Percentiles rank a stretch among this genome's conserved stretches.
These are phyloP conservation scores for Penicillium sclerotiorum DNA, from an alignment of 2,329 filamentous ascomycete genomes.

Conservation along the genomic window DNA sequence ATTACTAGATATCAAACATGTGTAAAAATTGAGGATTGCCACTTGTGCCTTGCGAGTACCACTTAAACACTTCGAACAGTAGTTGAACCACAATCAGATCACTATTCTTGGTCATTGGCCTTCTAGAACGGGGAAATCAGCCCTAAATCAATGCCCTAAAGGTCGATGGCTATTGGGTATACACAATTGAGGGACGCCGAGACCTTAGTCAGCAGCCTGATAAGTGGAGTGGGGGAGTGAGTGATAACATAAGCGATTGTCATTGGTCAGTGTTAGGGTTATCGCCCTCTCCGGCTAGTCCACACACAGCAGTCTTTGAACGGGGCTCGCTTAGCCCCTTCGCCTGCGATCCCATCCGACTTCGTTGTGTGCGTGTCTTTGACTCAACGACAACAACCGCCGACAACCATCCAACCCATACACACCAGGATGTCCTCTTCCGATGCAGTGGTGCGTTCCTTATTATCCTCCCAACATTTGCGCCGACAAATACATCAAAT, in stretches of 20 bases:
- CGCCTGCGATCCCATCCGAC: slow-evolving; percentile 42
- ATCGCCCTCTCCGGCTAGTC: slow-evolving; percentile 36
- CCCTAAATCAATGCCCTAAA: slow-evolving; percentile 27
- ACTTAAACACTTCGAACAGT: background rate
- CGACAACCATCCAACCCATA: slow-evolving; percentile 48
- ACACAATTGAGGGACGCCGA: slow-evolving; percentile 7
- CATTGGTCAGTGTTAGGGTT: slow-evolving; percentile 43
- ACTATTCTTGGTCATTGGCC: slow-evolving; percentile 1
- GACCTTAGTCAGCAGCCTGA: slow-evolving; percentile 2
- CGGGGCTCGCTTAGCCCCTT: slow-evolving; percentile 44
- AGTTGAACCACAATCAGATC: background rate
- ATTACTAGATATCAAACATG: background rate
- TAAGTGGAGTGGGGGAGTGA: background rate
- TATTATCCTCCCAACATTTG: slow-evolving; percentile 11
- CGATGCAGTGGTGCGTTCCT: slow-evolving; percentile 64
- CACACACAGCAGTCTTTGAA: slow-evolving; percentile 38
- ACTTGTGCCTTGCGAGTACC: background rate
- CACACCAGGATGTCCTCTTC: slow-evolving; percentile 64
- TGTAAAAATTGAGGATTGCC: background rate
- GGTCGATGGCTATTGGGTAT: slow-evolving; percentile 5
- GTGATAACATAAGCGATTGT: background rate
- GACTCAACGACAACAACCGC: slow-evolving; percentile 51
- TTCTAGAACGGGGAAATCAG: slow-evolving; percentile 22
- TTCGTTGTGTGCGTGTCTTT: slow-evolving; percentile 47
- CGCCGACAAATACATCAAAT: slow-evolving; percentile 14